Evolutionary conservation across 2,329 filamentous ascomycete species (phyloP), one percentile per base, ranked within the genome.

Genomic region (Calonectria pauciramosa): DNA sequence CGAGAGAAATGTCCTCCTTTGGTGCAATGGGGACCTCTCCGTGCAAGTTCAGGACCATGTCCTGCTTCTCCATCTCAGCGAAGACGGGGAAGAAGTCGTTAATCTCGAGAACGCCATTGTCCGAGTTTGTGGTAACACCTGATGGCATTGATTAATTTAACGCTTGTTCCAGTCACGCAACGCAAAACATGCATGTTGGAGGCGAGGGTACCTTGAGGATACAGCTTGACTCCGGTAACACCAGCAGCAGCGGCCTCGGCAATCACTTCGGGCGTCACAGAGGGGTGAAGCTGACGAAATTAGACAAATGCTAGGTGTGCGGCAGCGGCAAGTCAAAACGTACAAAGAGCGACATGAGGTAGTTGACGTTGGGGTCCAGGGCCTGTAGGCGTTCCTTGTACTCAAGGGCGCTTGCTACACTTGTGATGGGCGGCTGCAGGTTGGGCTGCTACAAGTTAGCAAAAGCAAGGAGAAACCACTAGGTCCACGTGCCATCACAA

Each of bases 1-100:
- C 87, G 4, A 88, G 81, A 1, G 88, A 87, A 38, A 84, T 77
- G 30, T 82, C 84, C n/a, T 88, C 88, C 2, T 89, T 89, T 0
- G 92, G 84, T 60, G 85, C 82, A 5, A 84, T 82, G 3, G 85
- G 93, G n/a, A 93, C 91, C 86, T 98, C 96, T 78, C 96, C 96
- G 84, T 99, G 96, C n/a, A 99, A 88, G 86, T 98, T 98, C 52
- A 97, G 89, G n/a, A 97, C 90, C 83, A 98, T 88, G 78, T 93
- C 92, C 78, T 96, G 91, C 74, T 93, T 87, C 83, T 98, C 94
- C 96, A 99, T 98, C 77, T 95, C 94, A n/a, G 90, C 91, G 82
- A 99, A 98, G 18, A 96, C 94, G 9, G 92, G 91, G 82, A 94
- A 94, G 86, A 95, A 96, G 38, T 89, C 86, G 74, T 92, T 91